Conservation (phyloP, 176 grass and related monocot species). For the Triticum turgidum region DNA sequence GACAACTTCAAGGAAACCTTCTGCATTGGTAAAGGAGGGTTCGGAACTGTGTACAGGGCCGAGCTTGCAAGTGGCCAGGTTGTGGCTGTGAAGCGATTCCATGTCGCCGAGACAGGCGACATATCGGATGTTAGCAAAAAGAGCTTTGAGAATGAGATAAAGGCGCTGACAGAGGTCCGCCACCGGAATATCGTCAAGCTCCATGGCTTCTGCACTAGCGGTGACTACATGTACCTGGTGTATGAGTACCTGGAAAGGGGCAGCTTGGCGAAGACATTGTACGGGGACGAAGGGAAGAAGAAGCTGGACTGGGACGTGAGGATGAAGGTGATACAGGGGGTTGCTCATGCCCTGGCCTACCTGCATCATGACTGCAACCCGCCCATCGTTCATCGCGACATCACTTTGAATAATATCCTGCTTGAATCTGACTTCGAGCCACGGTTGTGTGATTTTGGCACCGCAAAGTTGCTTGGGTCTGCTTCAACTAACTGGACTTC, state of each 20-base stretch:
- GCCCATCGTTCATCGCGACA: conserved; percentile 68
- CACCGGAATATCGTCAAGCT: conserved; percentile 90
- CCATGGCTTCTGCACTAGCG: conserved; percentile 76
- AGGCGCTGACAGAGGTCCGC: conserved; percentile 66
- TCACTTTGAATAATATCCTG: conserved; percentile 76
- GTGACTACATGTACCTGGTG: conserved; percentile 72
- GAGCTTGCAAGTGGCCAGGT: conserved; percentile 60
- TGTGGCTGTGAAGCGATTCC: conserved; percentile 81
- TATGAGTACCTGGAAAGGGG: conserved; percentile 85
- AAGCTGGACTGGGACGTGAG: conserved; percentile 70
- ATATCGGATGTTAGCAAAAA: conserved; percentile 58
- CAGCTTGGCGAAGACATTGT: conserved; percentile 71
- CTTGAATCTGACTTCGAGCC: conserved; percentile 71
- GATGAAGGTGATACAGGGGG: conserved; percentile 67
- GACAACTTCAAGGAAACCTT: conserved; percentile 74
- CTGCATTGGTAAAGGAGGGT: conserved; percentile 90
- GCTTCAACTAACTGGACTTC: conserved; percentile 78
- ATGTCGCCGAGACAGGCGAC: conserved; percentile 41
- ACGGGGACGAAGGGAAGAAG: conserved; percentile 58
- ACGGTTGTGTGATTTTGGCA: conserved; percentile 79
- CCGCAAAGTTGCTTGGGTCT: conserved; percentile 53
- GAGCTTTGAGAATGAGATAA: conserved; percentile 87
- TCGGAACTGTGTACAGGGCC: conserved; percentile 79
- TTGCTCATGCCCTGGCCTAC: conserved; percentile 80
- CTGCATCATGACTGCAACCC: conserved; percentile 76